phyloP scores from a whole-genome alignment of 148 eudicot genomes.

The Rhododendron simsii region DNA sequence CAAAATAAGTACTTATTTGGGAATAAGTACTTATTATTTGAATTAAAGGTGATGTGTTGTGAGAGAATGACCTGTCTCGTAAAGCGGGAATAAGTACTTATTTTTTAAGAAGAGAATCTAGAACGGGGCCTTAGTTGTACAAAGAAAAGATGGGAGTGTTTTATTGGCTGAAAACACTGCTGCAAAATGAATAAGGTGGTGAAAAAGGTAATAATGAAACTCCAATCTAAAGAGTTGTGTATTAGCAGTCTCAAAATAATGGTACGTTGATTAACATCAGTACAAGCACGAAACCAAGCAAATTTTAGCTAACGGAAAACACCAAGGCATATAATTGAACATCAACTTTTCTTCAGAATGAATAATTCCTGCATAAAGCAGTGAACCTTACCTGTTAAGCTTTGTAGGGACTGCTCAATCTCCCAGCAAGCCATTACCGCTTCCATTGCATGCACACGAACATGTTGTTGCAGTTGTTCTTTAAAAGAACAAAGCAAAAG shows the following conservation, averaged over 20 bases:
- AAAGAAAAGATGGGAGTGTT: neutral
- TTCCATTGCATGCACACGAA: slow-evolving; percentile 98
- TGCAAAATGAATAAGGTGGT: neutral
- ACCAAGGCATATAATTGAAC: neutral
- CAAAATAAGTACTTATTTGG: too few species aligned
- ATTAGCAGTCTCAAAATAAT: neutral
- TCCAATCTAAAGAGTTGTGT: neutral
- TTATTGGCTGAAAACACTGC: neutral
- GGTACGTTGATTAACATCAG: neutral
- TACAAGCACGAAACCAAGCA: neutral
- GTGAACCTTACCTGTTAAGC: slow-evolving; percentile 64
- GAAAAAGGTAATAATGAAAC: neutral
- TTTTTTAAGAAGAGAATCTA: too few species aligned
- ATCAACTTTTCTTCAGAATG: neutral
- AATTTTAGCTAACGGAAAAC: neutral
- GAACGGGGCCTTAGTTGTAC: neutral
- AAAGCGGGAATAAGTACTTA: too few species aligned
- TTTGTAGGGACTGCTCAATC: slow-evolving; percentile 90
- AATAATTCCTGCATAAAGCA: neutral
- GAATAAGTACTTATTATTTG: too few species aligned
- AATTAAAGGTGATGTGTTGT: too few species aligned
- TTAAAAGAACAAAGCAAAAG: slow-evolving; percentile 84
- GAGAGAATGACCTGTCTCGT: too few species aligned
- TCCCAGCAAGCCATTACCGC: slow-evolving; percentile 99
- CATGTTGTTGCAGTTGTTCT: slow-evolving; percentile 91